Evolutionary conservation across 169 alveolate genomes (phyloP).

Genomic region (Pseudocohnilembus persalinus): DNA sequence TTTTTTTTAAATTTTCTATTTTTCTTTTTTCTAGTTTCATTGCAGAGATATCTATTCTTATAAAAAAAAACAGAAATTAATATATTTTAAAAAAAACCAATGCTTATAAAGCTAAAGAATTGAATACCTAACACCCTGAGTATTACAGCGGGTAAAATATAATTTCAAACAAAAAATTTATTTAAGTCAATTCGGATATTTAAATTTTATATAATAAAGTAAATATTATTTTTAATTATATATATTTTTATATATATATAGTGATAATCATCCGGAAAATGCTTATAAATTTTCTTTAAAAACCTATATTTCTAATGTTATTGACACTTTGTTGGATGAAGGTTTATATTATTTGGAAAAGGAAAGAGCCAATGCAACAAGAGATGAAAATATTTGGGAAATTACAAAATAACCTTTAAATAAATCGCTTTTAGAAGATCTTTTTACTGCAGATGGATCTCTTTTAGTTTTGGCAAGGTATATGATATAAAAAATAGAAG

Average conservation of each 20-base stretch:
- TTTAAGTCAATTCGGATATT: neutral
- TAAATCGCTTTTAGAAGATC: conserved; percentile 27
- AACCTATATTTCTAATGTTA: conserved; percentile 45
- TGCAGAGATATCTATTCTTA: conserved; percentile 24
- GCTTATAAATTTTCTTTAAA: conserved; percentile 42
- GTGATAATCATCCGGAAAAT: conserved; percentile 40
- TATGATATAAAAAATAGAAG: conserved; percentile 21
- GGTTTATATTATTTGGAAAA: conserved; percentile 46
- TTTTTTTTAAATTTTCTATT: too few species aligned
- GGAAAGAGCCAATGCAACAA: conserved; percentile 41
- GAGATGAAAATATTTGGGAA: conserved; percentile 45
- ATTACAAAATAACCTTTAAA: conserved; percentile 30
- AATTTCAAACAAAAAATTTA: neutral
- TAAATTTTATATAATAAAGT: too few species aligned
- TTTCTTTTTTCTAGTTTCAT: conserved; percentile 20
- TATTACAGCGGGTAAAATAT: conserved; percentile 44
- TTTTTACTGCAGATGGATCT: conserved; percentile 25
- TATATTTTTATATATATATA: neutral
- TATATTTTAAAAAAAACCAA: conserved; percentile 19
- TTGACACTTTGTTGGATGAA: conserved; percentile 49
- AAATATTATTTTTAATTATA: too few species aligned
- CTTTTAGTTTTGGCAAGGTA: conserved; percentile 18
- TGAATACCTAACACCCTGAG: conserved; percentile 42
- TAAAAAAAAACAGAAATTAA: conserved; percentile 36
- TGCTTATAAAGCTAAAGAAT: conserved; percentile 43